These are phyloP conservation scores for Aspergillus pseudonomiae DNA, from an alignment of 2,329 filamentous ascomycete species.

Conservation along the genomic window DNA sequence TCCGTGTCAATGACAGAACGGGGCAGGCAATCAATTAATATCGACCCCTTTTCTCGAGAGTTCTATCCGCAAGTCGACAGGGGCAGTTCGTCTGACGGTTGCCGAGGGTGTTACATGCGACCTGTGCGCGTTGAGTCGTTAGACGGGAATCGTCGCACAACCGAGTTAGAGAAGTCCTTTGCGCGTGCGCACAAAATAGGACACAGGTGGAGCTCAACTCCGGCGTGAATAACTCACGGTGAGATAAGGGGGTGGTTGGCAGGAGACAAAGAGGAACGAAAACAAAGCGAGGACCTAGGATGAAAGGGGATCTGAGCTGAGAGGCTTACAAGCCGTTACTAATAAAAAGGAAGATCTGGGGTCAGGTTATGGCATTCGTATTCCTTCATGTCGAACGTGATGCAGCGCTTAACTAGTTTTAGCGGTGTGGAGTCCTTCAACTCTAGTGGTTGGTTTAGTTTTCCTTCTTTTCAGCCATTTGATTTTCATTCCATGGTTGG, in stretches of 20 bases:
- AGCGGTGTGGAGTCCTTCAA: neutral
- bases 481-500: neutral
- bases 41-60: neutral
- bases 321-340: slow-evolving; percentile 1
- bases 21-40: slow-evolving; percentile 1
- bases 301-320: neutral
- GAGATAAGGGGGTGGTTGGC: neutral
- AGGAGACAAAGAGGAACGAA: neutral
- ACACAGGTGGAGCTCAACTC: neutral
- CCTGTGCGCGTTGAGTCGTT: slow-evolving; percentile 14
- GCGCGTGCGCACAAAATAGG: neutral
- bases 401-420: slow-evolving; percentile 1
- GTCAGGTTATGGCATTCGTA: neutral
- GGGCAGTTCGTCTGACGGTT: neutral
- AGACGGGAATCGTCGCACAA: neutral
- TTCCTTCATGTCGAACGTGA: neutral
- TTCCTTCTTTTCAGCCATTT: neutral
- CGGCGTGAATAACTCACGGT: neutral
- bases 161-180: neutral
- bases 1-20: slow-evolving; percentile 9
- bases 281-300: neutral
- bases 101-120: slow-evolving; percentile 21
- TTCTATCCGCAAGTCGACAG: neutral
- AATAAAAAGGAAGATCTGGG: neutral
- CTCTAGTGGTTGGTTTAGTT: neutral